A percentile compares a stretch with the other conserved stretches of the same genome.
Evolutionary conservation across 208 protist genomes (phyloP).

Genomic region (Trypanosoma conorhini): DNA sequence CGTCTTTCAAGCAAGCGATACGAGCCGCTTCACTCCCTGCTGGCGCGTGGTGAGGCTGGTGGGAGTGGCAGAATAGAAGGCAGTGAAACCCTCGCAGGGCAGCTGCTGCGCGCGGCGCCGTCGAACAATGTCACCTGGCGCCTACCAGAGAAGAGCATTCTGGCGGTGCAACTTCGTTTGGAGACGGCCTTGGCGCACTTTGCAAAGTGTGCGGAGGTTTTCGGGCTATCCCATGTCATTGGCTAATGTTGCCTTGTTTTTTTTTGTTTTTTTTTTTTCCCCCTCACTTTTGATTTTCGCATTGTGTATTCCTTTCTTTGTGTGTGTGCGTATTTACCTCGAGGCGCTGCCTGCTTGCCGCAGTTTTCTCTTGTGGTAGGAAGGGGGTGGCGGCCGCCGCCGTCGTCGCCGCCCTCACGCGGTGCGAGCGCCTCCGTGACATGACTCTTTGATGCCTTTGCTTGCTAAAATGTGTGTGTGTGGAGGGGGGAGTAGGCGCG

Average conservation of each 20-base stretch:
- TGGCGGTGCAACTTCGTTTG: constrained; percentile 7
- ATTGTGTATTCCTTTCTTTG: background rate
- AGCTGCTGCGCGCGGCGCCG: background rate
- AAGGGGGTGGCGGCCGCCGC: too few relatives aligned
- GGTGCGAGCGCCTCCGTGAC: too few relatives aligned
- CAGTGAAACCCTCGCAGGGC: constrained; percentile 1
- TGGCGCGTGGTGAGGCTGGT: background rate
- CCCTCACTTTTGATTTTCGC: background rate
- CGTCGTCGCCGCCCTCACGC: too few relatives aligned
- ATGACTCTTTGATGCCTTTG: too few relatives aligned
- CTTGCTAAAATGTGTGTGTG: too few relatives aligned
- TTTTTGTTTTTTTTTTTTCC: background rate
- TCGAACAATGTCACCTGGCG: background rate
- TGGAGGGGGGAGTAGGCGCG: too few relatives aligned
- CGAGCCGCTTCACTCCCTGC: background rate
- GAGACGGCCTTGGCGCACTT: constrained; percentile 15
- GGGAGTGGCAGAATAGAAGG: background rate
- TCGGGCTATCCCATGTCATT: constrained; percentile 14
- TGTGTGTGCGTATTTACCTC: background rate
- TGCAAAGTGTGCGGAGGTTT: constrained; percentile 9
- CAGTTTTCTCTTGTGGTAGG: too few relatives aligned
- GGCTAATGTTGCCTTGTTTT: background rate
- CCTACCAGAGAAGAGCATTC: constrained; percentile 11
- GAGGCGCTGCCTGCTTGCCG: too few relatives aligned
- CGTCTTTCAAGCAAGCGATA: constrained; percentile 1